Percentiles rank a stretch among this genome's conserved stretches.
These are phyloP conservation scores for Peronospora destructor DNA, from an alignment of 352 stramenopile genomes.

Conservation along the genomic window DNA sequence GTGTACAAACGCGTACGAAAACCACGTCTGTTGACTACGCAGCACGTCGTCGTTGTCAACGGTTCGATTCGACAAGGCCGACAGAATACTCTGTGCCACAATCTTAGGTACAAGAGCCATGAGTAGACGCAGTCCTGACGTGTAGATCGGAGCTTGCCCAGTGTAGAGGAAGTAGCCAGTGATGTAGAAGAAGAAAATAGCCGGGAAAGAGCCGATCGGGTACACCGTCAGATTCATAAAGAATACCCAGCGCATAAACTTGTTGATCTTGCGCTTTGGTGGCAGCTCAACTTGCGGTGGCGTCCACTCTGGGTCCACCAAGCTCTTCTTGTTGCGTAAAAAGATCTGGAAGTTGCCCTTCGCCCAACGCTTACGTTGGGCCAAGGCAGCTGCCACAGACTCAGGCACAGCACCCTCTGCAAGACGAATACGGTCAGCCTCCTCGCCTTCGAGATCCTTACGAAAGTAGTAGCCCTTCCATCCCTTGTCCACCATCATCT, in stretches of 20 bases:
- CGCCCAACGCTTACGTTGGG: slow-evolving; percentile 66
- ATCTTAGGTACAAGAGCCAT: slow-evolving; percentile 74
- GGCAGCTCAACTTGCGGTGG: slow-evolving; percentile 43
- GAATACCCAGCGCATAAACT: slow-evolving; percentile 75
- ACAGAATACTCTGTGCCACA: slow-evolving; percentile 58
- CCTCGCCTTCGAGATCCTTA: slow-evolving; percentile 67
- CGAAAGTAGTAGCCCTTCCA: slow-evolving; percentile 76
- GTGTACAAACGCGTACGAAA: slow-evolving; percentile 72
- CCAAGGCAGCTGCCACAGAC: slow-evolving; percentile 48
- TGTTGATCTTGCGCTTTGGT: slow-evolving; percentile 58
- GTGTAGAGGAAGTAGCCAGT: slow-evolving; percentile 72
- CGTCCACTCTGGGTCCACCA: slow-evolving; percentile 55
- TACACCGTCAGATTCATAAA: slow-evolving; percentile 79
- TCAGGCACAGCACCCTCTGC: slow-evolving; percentile 62
- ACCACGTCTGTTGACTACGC: slow-evolving; percentile 70
- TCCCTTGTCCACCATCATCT: slow-evolving; percentile 78
- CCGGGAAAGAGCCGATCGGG: slow-evolving; percentile 64
- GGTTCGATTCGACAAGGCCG: slow-evolving; percentile 59
- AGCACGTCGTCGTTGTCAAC: slow-evolving; percentile 71
- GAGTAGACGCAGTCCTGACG: slow-evolving; percentile 49
- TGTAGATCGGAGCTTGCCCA: slow-evolving; percentile 67
- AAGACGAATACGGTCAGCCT: slow-evolving; percentile 57
- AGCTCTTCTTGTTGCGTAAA: slow-evolving; percentile 55
- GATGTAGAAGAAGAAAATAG: slow-evolving; percentile 73
- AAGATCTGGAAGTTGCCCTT: slow-evolving; percentile 79